These are phyloP conservation scores for Lactifluus hygrophoroides DNA, from an alignment of 768 basidiomycete genomes.

Conservation along the genomic window DNA sequence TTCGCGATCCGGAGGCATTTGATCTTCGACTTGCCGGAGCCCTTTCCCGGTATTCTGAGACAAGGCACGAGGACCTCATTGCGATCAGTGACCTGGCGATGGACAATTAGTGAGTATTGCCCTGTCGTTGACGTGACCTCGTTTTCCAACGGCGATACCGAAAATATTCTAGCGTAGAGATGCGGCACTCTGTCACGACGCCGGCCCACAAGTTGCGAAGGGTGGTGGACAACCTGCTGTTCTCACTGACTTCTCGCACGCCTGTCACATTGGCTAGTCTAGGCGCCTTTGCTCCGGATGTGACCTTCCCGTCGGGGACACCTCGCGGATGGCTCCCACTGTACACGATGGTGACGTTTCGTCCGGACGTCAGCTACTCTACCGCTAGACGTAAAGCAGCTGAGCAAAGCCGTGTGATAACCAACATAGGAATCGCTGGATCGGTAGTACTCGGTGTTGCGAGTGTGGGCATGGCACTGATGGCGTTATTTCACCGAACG, in stretches of 20 bases:
- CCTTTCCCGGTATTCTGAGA: constrained; percentile 70
- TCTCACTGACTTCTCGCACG: constrained; percentile 47
- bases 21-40: constrained; percentile 58
- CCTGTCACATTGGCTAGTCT: constrained; percentile 40
- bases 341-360: constrained; percentile 97
- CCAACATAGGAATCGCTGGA: constrained; percentile 31
- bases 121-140: constrained; percentile 17
- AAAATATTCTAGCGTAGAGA: constrained; percentile 61
- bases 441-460: constrained; percentile 14
- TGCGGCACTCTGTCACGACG: constrained; percentile 88
- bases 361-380: constrained; percentile 89
- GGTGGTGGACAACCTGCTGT: constrained; percentile 67
- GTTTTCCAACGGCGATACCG: constrained; percentile 9
- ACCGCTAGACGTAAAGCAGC: constrained; percentile 63
- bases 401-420: constrained; percentile 59
- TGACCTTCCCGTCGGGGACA: constrained; percentile 31
- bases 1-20: constrained; percentile 29
- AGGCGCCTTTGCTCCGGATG: constrained; percentile 28
- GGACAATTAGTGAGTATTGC: constrained; percentile 83
- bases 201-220: constrained; percentile 72
- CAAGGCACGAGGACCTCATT: constrained; percentile 77
- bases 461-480: constrained; percentile 15
- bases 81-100: constrained; percentile 91
- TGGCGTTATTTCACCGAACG: constrained; percentile 20
- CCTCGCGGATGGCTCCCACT: constrained; percentile 83